These are phyloP conservation scores for Saccharum hybrid DNA, from an alignment of 202 grass and related monocot genomes.

Conservation along the genomic window DNA sequence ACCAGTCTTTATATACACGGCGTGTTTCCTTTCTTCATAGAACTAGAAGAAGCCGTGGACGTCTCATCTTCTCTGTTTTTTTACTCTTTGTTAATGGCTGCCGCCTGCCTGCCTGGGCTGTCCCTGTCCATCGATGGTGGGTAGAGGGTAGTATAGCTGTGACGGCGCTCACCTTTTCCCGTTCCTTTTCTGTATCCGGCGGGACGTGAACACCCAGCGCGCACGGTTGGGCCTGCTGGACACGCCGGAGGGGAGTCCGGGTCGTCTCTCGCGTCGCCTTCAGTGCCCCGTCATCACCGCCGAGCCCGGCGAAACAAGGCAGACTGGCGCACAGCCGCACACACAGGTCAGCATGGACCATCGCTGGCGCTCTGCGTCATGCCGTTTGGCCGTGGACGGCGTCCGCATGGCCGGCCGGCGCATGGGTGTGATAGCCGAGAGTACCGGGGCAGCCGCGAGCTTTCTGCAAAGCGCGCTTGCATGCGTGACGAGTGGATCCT, in stretches of 20 bases:
- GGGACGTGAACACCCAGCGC: not conserved
- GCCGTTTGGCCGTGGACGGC: slow-evolving; percentile 30
- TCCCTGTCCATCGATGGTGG: not conserved
- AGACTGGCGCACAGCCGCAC: not conserved
- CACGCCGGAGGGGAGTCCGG: not conserved
- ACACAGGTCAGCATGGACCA: not conserved
- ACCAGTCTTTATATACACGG: not conserved
- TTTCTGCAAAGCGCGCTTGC: not conserved
- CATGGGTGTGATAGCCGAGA: not conserved
- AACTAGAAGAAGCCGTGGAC: not conserved
- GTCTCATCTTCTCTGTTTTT: slow-evolving; percentile 4
- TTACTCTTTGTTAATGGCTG: not conserved
- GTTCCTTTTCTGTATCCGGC: too few relatives aligned
- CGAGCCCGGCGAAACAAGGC: not conserved
- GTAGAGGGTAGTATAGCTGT: not conserved
- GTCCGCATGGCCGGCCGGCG: not conserved
- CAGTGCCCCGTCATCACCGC: not conserved
- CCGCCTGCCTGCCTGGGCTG: not conserved
- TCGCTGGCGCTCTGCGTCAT: not conserved
- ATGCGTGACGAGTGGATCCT: slow-evolving; percentile 45
- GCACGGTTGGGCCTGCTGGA: not conserved
- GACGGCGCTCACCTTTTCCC: too few relatives aligned
- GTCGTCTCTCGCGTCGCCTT: not conserved
- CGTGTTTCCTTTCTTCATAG: too few relatives aligned
- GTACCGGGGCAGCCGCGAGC: not conserved